Evolutionary conservation across 1,284 basidiomycete genomes (phyloP), one percentile per base, ranked within the genome.

Genomic region (Microstroma glucosiphilum): DNA sequence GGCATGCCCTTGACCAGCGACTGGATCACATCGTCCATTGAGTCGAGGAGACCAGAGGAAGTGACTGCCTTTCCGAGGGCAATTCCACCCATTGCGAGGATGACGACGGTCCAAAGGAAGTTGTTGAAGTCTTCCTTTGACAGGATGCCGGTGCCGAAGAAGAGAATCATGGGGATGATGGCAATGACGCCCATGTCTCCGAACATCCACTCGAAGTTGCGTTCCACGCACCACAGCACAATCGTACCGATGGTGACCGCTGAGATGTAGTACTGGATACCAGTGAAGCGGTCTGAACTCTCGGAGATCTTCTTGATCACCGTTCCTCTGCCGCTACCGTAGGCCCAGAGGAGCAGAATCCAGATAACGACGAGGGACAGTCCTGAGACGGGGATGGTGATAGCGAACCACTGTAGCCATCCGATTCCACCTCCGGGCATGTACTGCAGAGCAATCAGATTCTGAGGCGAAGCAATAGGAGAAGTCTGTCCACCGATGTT

Each of bases 401-500:
- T 91, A 13, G 87, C 87, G 77, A 99, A 98, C 94, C 96, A 98
- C 62, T 87, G 85, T 1, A 85, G 85, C 94, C 94, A 98, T 70
- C 89, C 89, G 1, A 97, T 82, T 4, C 86, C 85, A 2, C 89
- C 88, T 57, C 91, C 86, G 30, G 21, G 41, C 94, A 99, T 97
- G 40, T 84, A 86, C 56, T 86, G 83, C 12, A 97, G 82, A 1
- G 94, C 93, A 70, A 98, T 97, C 30, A 97, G 84, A 80, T 98
- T 99, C 80, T 99, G 96, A 0, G 96, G 94, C 0, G 92, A 96
- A 0, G 93, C 96, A 60, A 82, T 82, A 4, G 92, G 92, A 1
- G 92, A 96, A 60, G 88, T 90, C 81, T 94, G 92, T 0, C 92
- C 92, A n/a, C 96, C 96, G 65, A 98, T 94, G 80, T 98, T 98